These are phyloP conservation scores for Eucalyptus sp. DNA, from an alignment of 345 rosid species.

Conservation along the genomic window DNA sequence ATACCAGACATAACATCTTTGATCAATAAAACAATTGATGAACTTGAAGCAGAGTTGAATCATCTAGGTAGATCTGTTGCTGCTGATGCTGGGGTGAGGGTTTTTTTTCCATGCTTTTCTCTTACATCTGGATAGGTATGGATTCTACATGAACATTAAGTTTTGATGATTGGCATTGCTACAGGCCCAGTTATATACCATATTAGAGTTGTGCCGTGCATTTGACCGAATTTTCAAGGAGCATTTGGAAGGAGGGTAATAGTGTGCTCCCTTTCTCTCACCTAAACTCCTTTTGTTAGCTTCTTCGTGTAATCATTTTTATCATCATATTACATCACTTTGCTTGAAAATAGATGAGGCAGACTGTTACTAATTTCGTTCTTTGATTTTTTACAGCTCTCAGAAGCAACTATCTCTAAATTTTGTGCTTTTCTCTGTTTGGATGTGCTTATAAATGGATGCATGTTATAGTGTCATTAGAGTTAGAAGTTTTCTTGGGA, in stretches of 20 bases:
- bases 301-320: background rate
- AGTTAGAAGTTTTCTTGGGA: background rate
- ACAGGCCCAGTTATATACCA: slow-evolving; percentile 61
- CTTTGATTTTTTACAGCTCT: background rate
- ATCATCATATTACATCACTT: background rate
- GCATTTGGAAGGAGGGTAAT: slow-evolving; percentile 77
- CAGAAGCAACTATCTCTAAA: background rate
- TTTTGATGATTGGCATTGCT: background rate
- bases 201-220: slow-evolving; percentile 61
- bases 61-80: slow-evolving; percentile 62
- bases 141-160: background rate
- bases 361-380: background rate
- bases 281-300: background rate
- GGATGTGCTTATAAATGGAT: background rate
- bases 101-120: background rate
- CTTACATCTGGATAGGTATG: background rate
- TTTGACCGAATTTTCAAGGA: slow-evolving; percentile 65
- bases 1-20: slow-evolving; percentile 54
- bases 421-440: background rate
- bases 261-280: background rate
- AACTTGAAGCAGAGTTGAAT: slow-evolving; percentile 64
- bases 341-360: background rate
- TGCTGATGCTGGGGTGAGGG: slow-evolving; percentile 56
- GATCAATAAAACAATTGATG: slow-evolving; percentile 59
- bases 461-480: background rate